Conservation (phyloP, 495 filamentous ascomycete genomes). For the Cudoniella acicularis region DNA sequence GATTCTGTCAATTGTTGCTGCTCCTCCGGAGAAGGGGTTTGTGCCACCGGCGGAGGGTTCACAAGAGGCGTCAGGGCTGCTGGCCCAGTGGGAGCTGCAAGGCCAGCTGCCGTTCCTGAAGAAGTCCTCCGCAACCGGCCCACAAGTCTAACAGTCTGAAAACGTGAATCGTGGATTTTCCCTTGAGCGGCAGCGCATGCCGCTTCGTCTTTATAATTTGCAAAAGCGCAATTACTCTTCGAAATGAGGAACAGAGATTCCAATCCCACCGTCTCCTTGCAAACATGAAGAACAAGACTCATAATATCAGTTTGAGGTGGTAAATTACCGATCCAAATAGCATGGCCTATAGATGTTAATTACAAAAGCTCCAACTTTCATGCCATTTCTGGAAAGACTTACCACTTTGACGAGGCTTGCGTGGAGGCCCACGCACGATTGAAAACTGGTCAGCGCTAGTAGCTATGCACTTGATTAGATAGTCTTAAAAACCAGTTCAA, state of each 20-base stretch:
- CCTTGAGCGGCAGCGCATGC: conserved; percentile 74
- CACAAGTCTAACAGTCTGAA: conserved; percentile 86
- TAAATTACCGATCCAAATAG: conserved; percentile 95
- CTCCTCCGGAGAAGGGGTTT: conserved; percentile 18
- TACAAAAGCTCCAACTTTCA: conserved; percentile 14
- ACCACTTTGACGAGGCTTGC: conserved; percentile 60
- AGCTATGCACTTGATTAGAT: conserved; percentile 22
- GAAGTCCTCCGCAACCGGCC: conserved; percentile 74
- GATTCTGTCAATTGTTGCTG: conserved; percentile 24
- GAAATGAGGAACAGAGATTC: conserved; percentile 94
- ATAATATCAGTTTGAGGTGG: conserved; percentile 76
- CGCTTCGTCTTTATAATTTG: conserved; percentile 85
- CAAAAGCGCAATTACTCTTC: conserved; percentile 97
- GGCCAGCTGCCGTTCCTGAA: conserved; percentile 42
- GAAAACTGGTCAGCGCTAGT: conserved; percentile 33
- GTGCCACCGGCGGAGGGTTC: conserved; percentile 16
- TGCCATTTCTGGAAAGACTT: neutral
- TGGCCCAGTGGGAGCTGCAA: conserved; percentile 54
- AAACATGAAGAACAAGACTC: conserved; percentile 87
- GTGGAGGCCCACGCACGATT: conserved; percentile 78
- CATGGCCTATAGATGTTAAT: conserved; percentile 57
- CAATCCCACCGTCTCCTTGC: conserved; percentile 70
- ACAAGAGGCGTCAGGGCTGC: conserved; percentile 32
- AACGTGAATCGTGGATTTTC: conserved; percentile 87
- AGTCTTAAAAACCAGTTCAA: neutral